Percentiles rank a stretch among this genome's conserved stretches.
These are phyloP conservation scores for Macrocybe gigantea DNA, from an alignment of 768 basidiomycete genomes.

Conservation along the genomic window DNA sequence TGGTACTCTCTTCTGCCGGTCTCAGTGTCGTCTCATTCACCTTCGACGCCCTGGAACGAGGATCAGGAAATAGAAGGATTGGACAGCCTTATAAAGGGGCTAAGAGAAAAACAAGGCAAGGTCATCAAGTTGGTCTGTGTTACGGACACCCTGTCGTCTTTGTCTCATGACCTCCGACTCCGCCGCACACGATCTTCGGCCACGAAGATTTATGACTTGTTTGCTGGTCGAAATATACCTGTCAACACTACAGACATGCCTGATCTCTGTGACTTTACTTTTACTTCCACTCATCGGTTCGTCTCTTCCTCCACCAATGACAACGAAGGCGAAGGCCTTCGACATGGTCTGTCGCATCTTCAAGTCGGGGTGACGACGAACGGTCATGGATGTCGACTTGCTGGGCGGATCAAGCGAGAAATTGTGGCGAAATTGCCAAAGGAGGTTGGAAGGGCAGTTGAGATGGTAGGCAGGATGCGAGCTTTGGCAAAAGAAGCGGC, in stretches of 20 bases:
- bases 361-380: constrained; percentile 89
- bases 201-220: constrained; percentile 47
- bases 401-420: constrained; percentile 73
- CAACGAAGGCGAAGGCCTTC: constrained; percentile 26
- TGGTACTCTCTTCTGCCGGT: constrained; percentile 36
- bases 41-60: constrained; percentile 21
- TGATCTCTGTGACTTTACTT: constrained; percentile 83
- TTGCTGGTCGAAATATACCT: constrained; percentile 54
- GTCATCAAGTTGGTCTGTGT: constrained; percentile 58
- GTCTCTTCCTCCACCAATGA: constrained; percentile 21
- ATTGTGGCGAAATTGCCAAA: constrained; percentile 70
- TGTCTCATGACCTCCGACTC: constrained; percentile 3
- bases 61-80: constrained; percentile 39
- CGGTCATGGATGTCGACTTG: constrained; percentile 84
- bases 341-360: constrained; percentile 31
- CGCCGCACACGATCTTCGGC: constrained; percentile 51
- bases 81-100: constrained; percentile 35
- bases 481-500: constrained; percentile 35
- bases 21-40: constrained; percentile 3
- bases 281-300: constrained; percentile 83
- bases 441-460: constrained; percentile 69
- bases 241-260: constrained; percentile 88
- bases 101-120: constrained; percentile 5
- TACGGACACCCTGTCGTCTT: constrained; percentile 65
- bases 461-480: constrained; percentile 67